Percentiles rank a stretch among this genome's conserved stretches.
These are phyloP conservation scores for Yarrowia osloensis DNA, from an alignment of 805 yeast genomes.

Conservation along the genomic window DNA sequence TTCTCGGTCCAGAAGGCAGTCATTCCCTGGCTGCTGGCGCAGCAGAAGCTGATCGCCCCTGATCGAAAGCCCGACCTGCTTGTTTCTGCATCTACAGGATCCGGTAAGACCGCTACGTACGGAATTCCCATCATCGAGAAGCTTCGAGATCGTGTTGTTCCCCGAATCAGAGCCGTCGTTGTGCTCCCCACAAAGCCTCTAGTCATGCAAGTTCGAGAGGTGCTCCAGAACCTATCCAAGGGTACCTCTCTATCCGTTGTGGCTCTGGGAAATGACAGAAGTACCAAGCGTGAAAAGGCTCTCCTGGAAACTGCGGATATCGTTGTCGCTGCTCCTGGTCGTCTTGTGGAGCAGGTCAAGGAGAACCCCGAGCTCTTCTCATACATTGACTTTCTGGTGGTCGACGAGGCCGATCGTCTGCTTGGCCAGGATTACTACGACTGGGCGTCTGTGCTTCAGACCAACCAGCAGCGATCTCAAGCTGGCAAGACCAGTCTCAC, in stretches of 20 bases:
- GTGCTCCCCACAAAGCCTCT: conserved; percentile 90
- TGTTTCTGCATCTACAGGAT: conserved; percentile 93
- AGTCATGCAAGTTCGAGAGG: conserved; percentile 74
- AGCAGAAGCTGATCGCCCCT: conserved; percentile 41
- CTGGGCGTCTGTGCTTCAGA: conserved; percentile 65
- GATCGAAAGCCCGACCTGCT: conserved; percentile 57
- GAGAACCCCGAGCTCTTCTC: conserved; percentile 51
- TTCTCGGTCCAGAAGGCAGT: conserved; percentile 78
- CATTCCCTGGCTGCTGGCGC: conserved; percentile 56
- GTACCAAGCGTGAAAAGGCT: conserved; percentile 62
- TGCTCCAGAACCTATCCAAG: conserved; percentile 57
- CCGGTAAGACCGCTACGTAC: conserved; percentile 93
- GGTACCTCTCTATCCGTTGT: conserved; percentile 70
- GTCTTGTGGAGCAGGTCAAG: conserved; percentile 63
- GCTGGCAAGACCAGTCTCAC: conserved; percentile 6
- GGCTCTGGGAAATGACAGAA: conserved; percentile 57
- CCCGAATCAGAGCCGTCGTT: conserved; percentile 71
- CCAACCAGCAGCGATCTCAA: conserved; percentile 24
- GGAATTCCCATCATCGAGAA: conserved; percentile 78
- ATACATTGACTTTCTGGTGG: conserved; percentile 62
- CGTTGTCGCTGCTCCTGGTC: conserved; percentile 72
- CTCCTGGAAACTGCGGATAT: conserved; percentile 49
- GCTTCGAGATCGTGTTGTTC: conserved; percentile 63
- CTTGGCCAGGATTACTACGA: conserved; percentile 91
- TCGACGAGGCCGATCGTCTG: conserved; percentile 96